Evolutionary conservation across 805 yeast genomes (phyloP).

Genomic region (Komagataella mondaviorum): DNA sequence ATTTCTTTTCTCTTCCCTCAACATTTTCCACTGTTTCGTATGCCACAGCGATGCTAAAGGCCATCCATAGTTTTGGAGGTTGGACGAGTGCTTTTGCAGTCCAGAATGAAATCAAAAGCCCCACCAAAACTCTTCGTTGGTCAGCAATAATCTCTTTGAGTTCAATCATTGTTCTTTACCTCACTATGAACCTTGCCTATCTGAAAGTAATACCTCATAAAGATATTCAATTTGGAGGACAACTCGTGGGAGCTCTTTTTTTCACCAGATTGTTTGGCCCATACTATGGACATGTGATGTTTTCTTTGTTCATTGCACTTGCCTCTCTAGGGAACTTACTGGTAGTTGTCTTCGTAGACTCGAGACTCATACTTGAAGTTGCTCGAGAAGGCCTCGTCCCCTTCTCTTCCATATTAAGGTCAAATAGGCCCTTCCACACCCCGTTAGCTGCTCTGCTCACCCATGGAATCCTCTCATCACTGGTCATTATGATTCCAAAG

Average conservation of each 20-base stretch:
- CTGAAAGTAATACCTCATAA: constrained; percentile 27
- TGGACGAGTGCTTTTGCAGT: constrained; percentile 37
- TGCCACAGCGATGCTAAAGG: constrained; percentile 30
- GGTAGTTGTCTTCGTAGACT: constrained; percentile 31
- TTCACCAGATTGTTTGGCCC: constrained; percentile 30
- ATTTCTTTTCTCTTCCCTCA: constrained; percentile 5
- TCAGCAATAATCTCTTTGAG: constrained; percentile 31
- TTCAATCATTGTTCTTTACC: constrained; percentile 22
- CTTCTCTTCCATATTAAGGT: constrained; percentile 25
- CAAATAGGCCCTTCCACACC: constrained; percentile 32
- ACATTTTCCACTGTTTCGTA: constrained; percentile 19
- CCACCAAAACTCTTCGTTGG: constrained; percentile 26
- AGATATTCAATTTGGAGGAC: constrained; percentile 25
- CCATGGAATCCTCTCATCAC: constrained; percentile 10
- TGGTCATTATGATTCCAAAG: constrained; percentile 9
- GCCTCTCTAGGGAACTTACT: constrained; percentile 36
- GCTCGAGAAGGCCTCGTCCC: constrained; percentile 36
- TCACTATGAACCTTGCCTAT: constrained; percentile 29
- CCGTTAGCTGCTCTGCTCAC: constrained; percentile 27
- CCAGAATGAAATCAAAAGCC: constrained; percentile 32
- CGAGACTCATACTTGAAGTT: constrained; percentile 32
- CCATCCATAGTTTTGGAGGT: constrained; percentile 31
- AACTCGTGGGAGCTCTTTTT: constrained; percentile 28
- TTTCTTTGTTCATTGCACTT: constrained; percentile 28
- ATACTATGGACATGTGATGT: constrained; percentile 23